Evolutionary conservation across 2,329 filamentous ascomycete species (phyloP).

Genomic region (Trichophyton verrucosum): DNA sequence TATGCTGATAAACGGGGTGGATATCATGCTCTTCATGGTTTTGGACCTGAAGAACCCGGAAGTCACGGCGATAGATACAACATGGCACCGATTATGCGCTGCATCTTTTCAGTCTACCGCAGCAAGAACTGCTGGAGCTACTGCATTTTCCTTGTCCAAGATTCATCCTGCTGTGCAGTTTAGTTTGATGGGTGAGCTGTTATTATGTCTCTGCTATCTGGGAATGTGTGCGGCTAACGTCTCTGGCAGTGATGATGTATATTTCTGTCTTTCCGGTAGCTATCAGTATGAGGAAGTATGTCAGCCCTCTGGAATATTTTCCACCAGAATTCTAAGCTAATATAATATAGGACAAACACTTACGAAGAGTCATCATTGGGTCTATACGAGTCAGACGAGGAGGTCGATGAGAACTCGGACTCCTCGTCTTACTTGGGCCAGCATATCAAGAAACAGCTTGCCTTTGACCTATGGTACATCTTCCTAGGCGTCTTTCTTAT

Average conservation of each 20-base stretch:
- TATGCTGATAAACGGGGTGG: constrained; percentile 41
- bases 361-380: constrained; percentile 57
- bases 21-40: constrained; percentile 43
- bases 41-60: constrained; percentile 42
- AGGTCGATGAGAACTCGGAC: constrained; percentile 18
- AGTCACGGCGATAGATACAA: constrained; percentile 22
- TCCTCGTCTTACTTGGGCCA: constrained; percentile 34
- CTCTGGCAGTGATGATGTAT: constrained; percentile 85
- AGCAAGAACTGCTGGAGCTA: constrained; percentile 38
- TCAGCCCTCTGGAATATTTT: neutral
- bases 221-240: constrained; percentile 18
- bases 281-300: constrained; percentile 61
- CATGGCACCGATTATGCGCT: constrained; percentile 17
- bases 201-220: neutral
- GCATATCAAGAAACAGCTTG: constrained; percentile 51
- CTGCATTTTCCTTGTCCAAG: constrained; percentile 39
- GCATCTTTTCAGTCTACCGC: constrained; percentile 45
- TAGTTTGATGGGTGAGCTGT: constrained; percentile 37
- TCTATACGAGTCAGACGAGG: constrained; percentile 31
- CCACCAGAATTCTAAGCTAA: neutral
- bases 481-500: constrained; percentile 42
- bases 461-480: constrained; percentile 55
- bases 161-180: constrained; percentile 46
- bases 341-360: constrained; percentile 39
- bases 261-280: constrained; percentile 92